A percentile compares a stretch with the other conserved stretches of the same genome.
These are phyloP conservation scores for Telfairia occidentalis DNA, from an alignment of 331 rosid genomes.

Conservation along the genomic window DNA sequence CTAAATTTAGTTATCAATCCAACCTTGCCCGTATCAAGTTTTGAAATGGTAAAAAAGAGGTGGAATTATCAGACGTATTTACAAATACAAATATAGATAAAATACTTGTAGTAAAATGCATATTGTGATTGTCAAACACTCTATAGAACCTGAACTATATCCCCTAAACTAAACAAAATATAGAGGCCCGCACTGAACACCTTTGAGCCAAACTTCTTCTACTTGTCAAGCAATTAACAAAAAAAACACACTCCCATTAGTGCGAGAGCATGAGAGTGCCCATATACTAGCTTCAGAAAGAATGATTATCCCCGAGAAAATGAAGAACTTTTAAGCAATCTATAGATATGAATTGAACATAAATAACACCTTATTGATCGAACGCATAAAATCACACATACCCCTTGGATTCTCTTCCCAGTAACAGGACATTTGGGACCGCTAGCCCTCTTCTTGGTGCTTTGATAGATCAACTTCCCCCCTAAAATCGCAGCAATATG, in stretches of 20 bases:
- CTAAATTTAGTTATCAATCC: not conserved
- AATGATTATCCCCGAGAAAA: not conserved
- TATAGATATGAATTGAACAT: not conserved
- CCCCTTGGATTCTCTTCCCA: constrained; percentile 47
- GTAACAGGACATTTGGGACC: constrained; percentile 50
- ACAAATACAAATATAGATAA: too few species aligned
- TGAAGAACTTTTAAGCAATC: not conserved
- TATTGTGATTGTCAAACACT: not conserved
- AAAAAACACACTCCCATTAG: not conserved
- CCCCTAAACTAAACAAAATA: not conserved
- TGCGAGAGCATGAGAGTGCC: not conserved
- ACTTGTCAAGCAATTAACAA: not conserved
- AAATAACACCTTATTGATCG: not conserved
- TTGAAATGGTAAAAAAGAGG: not conserved
- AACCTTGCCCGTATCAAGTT: not conserved
- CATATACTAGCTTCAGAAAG: not conserved
- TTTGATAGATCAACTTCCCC: constrained; percentile 36
- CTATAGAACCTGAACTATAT: not conserved
- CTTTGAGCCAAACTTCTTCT: not conserved
- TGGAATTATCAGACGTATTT: not conserved
- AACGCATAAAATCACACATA: not conserved
- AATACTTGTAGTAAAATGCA: too few species aligned
- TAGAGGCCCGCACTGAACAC: not conserved
- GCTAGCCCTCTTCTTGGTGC: constrained; percentile 38
- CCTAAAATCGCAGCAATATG: constrained; percentile 13